Evolutionary conservation across 345 rosid species (phyloP).

Genomic region (Corymbia maculata): DNA sequence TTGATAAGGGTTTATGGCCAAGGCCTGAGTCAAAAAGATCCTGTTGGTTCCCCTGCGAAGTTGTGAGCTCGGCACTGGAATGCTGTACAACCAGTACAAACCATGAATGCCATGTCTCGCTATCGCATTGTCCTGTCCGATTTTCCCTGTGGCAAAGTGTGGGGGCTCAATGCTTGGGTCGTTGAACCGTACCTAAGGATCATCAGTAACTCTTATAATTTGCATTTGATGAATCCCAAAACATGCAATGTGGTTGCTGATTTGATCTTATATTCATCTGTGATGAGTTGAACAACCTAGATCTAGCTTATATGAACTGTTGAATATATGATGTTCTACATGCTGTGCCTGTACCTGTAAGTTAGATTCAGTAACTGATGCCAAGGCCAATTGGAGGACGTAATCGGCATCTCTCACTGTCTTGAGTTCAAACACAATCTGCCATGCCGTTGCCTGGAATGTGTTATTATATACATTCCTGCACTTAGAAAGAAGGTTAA

Average conservation of each 20-base stretch:
- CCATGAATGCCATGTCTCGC: slow-evolving; percentile 92
- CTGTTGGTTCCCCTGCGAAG: slow-evolving; percentile 37
- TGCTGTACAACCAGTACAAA: slow-evolving; percentile 51
- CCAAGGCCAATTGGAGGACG: slow-evolving; percentile 62
- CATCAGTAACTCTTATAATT: neutral
- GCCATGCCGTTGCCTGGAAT: slow-evolving; percentile 53
- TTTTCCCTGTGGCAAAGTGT: slow-evolving; percentile 35
- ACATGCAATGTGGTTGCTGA: neutral
- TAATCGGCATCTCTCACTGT: slow-evolving; percentile 15
- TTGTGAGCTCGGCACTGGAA: slow-evolving; percentile 21
- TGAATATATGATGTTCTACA: neutral
- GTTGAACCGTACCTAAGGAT: slow-evolving; percentile 46
- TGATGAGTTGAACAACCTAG: neutral
- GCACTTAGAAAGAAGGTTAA: neutral
- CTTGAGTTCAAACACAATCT: slow-evolving; percentile 34
- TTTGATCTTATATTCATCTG: neutral
- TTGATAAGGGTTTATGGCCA: slow-evolving; percentile 18
- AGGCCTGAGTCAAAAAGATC: slow-evolving; percentile 56
- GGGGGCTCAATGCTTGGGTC: slow-evolving; percentile 2
- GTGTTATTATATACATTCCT: slow-evolving; percentile 28
- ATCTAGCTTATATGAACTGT: neutral
- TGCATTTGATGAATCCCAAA: neutral
- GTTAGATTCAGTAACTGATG: slow-evolving; percentile 44
- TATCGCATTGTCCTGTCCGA: slow-evolving; percentile 69
- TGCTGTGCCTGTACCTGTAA: slow-evolving; percentile 20